Evolutionary conservation across 306 rosid species (phyloP), one percentile per base, ranked within the genome.

Genomic region (Pyrus pyrifolia): DNA sequence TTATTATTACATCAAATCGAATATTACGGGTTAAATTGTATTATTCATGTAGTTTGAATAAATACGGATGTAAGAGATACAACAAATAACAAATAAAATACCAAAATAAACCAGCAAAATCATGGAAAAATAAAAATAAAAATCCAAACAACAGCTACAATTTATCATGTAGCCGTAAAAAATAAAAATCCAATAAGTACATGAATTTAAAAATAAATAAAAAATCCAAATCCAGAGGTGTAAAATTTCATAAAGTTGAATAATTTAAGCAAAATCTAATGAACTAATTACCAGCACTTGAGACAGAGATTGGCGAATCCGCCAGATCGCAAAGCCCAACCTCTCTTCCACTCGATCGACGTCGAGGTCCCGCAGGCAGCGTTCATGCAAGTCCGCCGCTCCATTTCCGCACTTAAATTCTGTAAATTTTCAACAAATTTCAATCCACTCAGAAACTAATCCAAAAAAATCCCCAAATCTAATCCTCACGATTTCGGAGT

Each of bases 301-400:
- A 89, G 88, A 66, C 98, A 95, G 51, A 95, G 97, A 84, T 85
- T 87, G 44, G 93, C 96, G 81, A 87, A 87, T 78, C 92, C 91
- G 38, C 97, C 97, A 74, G 97, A 95, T 95, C 97, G 96, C 84
- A 95, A 81, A 42, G 90, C 78, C 98, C 98, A 95, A 58, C 97
- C 98, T 87, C 85, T 92, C 58, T 86, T 90, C 98, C 97, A 95
- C 52, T 88, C 90, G 70, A 78, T 81, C 80, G 97, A 85, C 70
- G 86, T 81, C 55, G 87, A 83, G 25, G 88, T 75, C 57, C 88
- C 85, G 79, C 98, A 95, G 61, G 86, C 82, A 71, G 74, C 85
- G 83, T 92, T 95, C 96, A 88, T 82, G 85, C 98, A 95, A 72
- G 83, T 72, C 68, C 80, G 82, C 66, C 87, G 83, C 88, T 81